phyloP scores from a whole-genome alignment of 2,329 filamentous ascomycete genomes.

The Salinomyces thailandicus region DNA sequence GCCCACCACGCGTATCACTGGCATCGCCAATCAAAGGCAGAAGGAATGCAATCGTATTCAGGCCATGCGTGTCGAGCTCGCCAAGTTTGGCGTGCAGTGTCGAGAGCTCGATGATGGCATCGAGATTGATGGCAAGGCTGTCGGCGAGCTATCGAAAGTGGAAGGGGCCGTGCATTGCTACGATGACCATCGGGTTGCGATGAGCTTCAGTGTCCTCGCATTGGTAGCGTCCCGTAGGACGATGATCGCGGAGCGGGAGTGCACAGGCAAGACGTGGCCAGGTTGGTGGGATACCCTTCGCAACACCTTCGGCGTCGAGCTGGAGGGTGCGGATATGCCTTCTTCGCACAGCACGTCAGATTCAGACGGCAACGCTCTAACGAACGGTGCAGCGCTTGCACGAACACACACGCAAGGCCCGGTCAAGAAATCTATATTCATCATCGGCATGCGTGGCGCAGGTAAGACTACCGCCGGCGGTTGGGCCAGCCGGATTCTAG shows the following conservation, averaged over 20 bases:
- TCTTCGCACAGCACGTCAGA: background rate
- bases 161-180: slow-evolving; percentile 75
- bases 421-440: slow-evolving; percentile 62
- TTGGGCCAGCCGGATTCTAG: slow-evolving; percentile 69
- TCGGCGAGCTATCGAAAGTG: slow-evolving; percentile 44
- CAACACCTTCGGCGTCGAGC: slow-evolving; percentile 61
- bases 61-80: slow-evolving; percentile 89
- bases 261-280: slow-evolving; percentile 95
- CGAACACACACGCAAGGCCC: slow-evolving; percentile 9
- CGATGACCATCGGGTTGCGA: slow-evolving; percentile 93
- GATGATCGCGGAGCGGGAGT: slow-evolving; percentile 79
- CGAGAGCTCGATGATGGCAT: slow-evolving; percentile 92
- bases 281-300: slow-evolving; percentile 93
- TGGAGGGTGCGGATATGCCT: slow-evolving; percentile 62
- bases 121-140: slow-evolving; percentile 49
- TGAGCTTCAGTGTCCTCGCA: slow-evolving; percentile 92
- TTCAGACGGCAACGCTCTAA: background rate
- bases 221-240: slow-evolving; percentile 60
- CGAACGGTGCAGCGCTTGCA: slow-evolving; percentile 13
- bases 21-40: slow-evolving; percentile 94
- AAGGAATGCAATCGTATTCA: slow-evolving; percentile 96
- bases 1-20: slow-evolving; percentile 68
- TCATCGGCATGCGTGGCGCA: slow-evolving; percentile 94
- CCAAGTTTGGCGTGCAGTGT: slow-evolving; percentile 82
- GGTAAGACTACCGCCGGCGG: slow-evolving; percentile 89